Percentiles rank a stretch among this genome's conserved stretches.
phyloP scores from a whole-genome alignment of 306 rosid species.

The Cicer arietinum region DNA sequence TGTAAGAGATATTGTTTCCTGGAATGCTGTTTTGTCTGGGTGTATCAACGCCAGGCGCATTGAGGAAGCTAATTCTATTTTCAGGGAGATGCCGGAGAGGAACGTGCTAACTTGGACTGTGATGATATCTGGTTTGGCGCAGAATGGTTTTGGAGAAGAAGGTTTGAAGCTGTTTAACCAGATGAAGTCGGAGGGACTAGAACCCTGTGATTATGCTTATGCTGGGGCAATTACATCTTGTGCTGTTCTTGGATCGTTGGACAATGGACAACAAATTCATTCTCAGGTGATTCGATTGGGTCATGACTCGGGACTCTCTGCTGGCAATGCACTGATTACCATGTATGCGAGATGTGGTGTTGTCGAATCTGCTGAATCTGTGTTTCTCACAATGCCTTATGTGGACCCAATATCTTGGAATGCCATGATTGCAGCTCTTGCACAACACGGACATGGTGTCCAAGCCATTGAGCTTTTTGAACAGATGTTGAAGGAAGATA shows the following conservation, averaged over 20 bases:
- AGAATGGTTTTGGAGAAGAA: conserved; percentile 61
- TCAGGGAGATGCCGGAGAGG: conserved; percentile 56
- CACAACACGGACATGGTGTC: conserved; percentile 57
- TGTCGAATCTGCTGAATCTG: conserved; percentile 53
- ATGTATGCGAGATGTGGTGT: conserved; percentile 64
- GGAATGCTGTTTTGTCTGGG: conserved; percentile 64
- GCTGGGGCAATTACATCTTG: conserved; percentile 60
- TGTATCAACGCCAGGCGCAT: conserved; percentile 47
- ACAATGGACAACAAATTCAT: conserved; percentile 59
- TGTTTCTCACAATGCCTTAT: conserved; percentile 61
- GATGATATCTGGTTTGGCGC: conserved; percentile 61
- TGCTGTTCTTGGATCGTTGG: conserved; percentile 58
- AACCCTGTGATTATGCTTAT: conserved; percentile 65
- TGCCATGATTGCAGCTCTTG: conserved; percentile 69
- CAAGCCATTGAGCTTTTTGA: conserved; percentile 56
- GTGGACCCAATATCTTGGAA: conserved; percentile 68
- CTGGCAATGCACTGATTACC: conserved; percentile 61
- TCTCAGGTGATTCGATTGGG: conserved; percentile 54
- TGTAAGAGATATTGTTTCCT: conserved; percentile 50
- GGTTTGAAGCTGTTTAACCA: conserved; percentile 57
- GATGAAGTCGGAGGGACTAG: conserved; percentile 57
- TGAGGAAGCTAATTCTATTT: conserved; percentile 56
- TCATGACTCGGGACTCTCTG: conserved; percentile 56
- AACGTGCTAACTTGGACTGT: conserved; percentile 59
- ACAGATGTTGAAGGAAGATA: conserved; percentile 60